Conservation (phyloP, 2,329 filamentous ascomycete species). For the Hypoxylon sp. region DNA sequence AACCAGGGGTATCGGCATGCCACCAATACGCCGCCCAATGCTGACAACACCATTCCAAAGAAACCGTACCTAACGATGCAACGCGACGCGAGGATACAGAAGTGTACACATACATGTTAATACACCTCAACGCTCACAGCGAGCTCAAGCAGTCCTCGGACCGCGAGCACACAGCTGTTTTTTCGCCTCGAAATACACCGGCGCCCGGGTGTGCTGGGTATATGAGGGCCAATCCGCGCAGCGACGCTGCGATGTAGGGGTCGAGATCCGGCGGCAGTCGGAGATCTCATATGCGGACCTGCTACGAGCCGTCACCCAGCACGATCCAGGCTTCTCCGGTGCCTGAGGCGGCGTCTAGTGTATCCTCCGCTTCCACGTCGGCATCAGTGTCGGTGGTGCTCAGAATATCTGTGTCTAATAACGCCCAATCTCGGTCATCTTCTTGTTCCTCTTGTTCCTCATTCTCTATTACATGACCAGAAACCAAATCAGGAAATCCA, state of each 20-base stretch:
- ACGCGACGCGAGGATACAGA: constrained; percentile 24
- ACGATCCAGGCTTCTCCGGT: constrained; percentile 48
- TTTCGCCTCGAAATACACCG: constrained; percentile 32
- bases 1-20: constrained; percentile 30
- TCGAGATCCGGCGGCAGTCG: constrained; percentile 48
- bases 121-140: constrained; percentile 33
- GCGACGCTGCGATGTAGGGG: constrained; percentile 26
- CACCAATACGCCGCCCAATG: constrained; percentile 40
- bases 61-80: constrained; percentile 17
- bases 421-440: constrained; percentile 39
- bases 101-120: constrained; percentile 23
- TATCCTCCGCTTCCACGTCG: constrained; percentile 17
- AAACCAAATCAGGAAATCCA: constrained; percentile 42
- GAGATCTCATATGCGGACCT: constrained; percentile 48
- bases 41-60: constrained; percentile 7
- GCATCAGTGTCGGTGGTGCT: constrained; percentile 20
- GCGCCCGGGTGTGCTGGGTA: constrained; percentile 41
- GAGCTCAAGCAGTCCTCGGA: constrained; percentile 44
- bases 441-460: constrained; percentile 30
- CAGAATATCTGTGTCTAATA: constrained; percentile 33
- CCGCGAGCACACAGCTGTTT: constrained; percentile 45
- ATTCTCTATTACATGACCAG: constrained; percentile 37
- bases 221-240: constrained; percentile 48
- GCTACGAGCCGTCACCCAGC: constrained; percentile 52
- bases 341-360: constrained; percentile 27